Conservation (phyloP, 371 early-diverging fungal species). For the Mucor racemosus region DNA sequence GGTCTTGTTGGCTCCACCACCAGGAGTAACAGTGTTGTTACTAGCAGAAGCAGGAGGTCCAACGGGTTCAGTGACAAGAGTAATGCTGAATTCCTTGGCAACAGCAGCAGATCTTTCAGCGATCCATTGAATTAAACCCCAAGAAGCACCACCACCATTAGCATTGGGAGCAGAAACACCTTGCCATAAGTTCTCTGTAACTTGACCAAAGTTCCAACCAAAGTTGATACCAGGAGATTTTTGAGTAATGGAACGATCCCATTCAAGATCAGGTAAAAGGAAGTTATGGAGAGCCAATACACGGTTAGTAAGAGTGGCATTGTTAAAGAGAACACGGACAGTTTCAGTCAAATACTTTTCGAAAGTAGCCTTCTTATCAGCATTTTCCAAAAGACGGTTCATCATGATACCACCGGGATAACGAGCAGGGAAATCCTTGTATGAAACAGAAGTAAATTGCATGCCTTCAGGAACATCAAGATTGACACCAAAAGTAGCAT, state of each 20-base stretch:
- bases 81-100: constrained; percentile 50
- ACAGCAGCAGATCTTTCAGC: constrained; percentile 19
- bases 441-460: constrained; percentile 41
- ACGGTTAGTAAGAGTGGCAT: constrained; percentile 55
- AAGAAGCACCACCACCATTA: constrained; percentile 54
- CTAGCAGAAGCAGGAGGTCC: constrained; percentile 38
- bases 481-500: constrained; percentile 64
- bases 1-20: not conserved
- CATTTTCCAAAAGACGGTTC: constrained; percentile 56
- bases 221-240: constrained; percentile 60
- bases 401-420: constrained; percentile 56
- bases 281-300: constrained; percentile 56
- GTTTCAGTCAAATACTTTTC: constrained; percentile 58
- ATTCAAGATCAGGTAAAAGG: constrained; percentile 53
- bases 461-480: constrained; percentile 34
- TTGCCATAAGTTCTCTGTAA: constrained; percentile 47
- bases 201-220: constrained; percentile 52
- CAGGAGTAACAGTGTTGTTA: constrained; percentile 9
- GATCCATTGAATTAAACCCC: constrained; percentile 55
- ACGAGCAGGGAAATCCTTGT: constrained; percentile 44
- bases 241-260: constrained; percentile 59
- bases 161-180: constrained; percentile 38
- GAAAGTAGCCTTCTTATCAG: constrained; percentile 40
- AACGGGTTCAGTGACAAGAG: constrained; percentile 42
- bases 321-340: constrained; percentile 57